Evolutionary conservation across 2,329 filamentous ascomycete genomes (phyloP).

Genomic region (Myriosclerotinia curreyana): DNA sequence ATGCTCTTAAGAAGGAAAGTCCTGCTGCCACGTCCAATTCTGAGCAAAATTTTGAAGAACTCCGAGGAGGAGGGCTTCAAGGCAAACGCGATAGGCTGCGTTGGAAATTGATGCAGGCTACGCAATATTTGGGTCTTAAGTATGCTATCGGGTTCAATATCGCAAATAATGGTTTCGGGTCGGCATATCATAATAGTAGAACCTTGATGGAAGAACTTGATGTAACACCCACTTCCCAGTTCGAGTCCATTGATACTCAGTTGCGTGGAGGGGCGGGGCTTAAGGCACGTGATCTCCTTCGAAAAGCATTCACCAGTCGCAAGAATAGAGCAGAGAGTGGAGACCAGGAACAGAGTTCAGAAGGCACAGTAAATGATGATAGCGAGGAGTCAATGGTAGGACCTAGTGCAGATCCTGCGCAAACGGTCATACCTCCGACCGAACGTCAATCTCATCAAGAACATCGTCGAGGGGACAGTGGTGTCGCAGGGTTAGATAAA

Average conservation of each 20-base stretch:
- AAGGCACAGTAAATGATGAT: neutral
- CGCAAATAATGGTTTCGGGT: neutral
- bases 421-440: accelerated
- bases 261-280: neutral
- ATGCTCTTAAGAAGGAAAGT: too few relatives aligned
- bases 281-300: neutral
- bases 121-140: neutral
- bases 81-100: neutral
- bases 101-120: neutral
- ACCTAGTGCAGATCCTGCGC: neutral
- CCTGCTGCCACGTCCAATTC: too few relatives aligned
- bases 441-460: neutral
- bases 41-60: too few relatives aligned
- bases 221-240: neutral
- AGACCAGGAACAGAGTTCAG: neutral
- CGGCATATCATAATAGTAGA: neutral
- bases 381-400: too few relatives aligned
- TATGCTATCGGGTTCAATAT: neutral
- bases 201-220: neutral
- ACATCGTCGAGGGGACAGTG: neutral
- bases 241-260: neutral
- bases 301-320: neutral
- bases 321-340: neutral
- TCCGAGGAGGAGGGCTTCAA: neutral
- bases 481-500: neutral